These are phyloP conservation scores for Herpotrichia juniperi DNA, from an alignment of 2,329 filamentous ascomycete species.

Conservation along the genomic window DNA sequence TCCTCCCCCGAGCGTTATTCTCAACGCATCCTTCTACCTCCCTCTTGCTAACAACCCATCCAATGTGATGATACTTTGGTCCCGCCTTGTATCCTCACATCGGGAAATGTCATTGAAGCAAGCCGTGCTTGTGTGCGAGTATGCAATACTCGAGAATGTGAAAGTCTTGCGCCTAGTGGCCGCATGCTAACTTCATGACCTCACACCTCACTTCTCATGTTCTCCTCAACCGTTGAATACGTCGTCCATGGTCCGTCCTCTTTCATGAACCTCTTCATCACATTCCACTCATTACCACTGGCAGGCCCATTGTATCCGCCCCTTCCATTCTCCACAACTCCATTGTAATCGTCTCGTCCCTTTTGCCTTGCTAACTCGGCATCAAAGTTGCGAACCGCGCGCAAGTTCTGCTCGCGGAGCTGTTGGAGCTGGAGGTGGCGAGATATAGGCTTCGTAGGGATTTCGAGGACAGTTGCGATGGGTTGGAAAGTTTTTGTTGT, in stretches of 20 bases:
- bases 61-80: no score
- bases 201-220: no score
- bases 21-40: no score
- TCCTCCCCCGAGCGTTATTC: no score
- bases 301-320: background rate
- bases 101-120: no score
- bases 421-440: background rate
- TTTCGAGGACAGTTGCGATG: background rate
- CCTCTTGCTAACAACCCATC: no score
- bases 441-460: background rate
- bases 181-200: no score
- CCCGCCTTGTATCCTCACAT: no score
- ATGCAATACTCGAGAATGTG: no score
- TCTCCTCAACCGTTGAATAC: background rate
- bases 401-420: constrained; percentile 6
- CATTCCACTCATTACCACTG: background rate
- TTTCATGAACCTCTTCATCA: constrained; percentile 18
- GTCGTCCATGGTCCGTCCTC: constrained; percentile 15
- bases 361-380: background rate
- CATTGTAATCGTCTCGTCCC: constrained; percentile 8
- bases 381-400: background rate
- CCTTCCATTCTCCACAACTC: background rate
- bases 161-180: no score
- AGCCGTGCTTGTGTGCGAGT: no score
- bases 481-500: background rate